A percentile compares a stretch with the other conserved stretches of the same genome.
phyloP scores from a whole-genome alignment of 768 basidiomycete species.

The Clitopilus hobsonii region DNA sequence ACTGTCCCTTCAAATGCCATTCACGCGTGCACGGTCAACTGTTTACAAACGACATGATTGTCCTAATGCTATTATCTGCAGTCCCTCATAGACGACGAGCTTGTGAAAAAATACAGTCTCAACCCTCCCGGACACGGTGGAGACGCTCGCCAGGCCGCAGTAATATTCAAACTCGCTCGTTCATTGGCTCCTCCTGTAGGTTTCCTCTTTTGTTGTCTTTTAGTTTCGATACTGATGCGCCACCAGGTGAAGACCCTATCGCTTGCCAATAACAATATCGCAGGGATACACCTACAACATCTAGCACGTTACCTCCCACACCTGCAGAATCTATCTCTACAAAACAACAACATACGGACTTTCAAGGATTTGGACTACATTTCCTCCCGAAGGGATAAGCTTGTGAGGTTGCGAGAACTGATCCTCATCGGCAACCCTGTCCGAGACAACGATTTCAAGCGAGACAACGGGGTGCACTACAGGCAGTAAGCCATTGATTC shows the following conservation, averaged over 20 bases:
- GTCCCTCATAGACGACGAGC: conserved; percentile 76
- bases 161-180: conserved; percentile 85
- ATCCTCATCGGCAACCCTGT: conserved; percentile 76
- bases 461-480: conserved; percentile 58
- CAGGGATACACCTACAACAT: conserved; percentile 52
- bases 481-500: conserved; percentile 46
- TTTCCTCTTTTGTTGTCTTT: conserved; percentile 1
- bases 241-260: conserved; percentile 76
- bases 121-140: conserved; percentile 69
- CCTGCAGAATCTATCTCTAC: conserved; percentile 74
- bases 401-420: conserved; percentile 65
- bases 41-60: conserved; percentile 10
- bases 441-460: conserved; percentile 52
- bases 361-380: conserved; percentile 71
- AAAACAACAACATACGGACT: conserved; percentile 67
- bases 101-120: conserved; percentile 68
- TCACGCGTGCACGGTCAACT: conserved; percentile 14
- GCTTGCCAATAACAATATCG: conserved; percentile 68
- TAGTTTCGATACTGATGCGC: conserved; percentile 4
- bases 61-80: conserved; percentile 26
- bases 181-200: conserved; percentile 70
- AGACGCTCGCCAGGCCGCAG: conserved; percentile 61
- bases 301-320: conserved; percentile 74
- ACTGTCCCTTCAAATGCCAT: conserved; percentile 8
- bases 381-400: conserved; percentile 52